Percentiles rank a stretch among this genome's conserved stretches.
These are phyloP conservation scores for Vitis hybrid DNA, from an alignment of 177 flowering plant genomes.

Conservation along the genomic window DNA sequence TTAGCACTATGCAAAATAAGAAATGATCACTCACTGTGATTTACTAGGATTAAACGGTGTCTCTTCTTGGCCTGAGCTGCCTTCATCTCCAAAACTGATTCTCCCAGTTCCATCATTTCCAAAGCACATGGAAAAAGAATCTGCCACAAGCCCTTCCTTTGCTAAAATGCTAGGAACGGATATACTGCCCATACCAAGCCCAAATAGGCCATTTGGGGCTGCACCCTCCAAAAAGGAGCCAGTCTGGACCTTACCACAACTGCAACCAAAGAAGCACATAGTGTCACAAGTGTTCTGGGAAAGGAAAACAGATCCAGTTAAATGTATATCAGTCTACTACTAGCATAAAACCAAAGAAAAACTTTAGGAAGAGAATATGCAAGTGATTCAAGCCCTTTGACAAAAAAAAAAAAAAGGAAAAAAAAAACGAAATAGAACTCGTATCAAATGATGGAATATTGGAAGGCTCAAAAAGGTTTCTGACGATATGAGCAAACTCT, in stretches of 20 bases:
- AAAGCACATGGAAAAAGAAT: constrained; percentile 97
- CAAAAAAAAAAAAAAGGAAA: no score
- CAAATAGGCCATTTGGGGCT: constrained; percentile 90
- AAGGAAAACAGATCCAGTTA: no score
- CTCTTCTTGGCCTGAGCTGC: constrained; percentile 67
- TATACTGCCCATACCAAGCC: constrained; percentile 66
- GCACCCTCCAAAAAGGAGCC: constrained; percentile 74
- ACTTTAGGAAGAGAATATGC: no score
- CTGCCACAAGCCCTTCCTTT: constrained; percentile 39
- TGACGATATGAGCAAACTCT: no score
- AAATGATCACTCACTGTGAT: constrained; percentile 48
- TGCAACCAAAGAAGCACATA: constrained; percentile 32
- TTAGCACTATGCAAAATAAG: neutral
- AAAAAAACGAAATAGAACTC: no score
- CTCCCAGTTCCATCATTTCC: constrained; percentile 73
- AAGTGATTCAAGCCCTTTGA: no score
- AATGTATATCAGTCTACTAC: no score
- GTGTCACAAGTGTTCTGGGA: no score
- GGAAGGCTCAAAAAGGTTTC: no score
- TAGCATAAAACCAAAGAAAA: no score
- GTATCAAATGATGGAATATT: no score
- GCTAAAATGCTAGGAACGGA: constrained; percentile 91
- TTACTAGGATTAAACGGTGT: constrained; percentile 57
- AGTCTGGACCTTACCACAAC: constrained; percentile 80
- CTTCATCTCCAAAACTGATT: constrained; percentile 87